Evolutionary conservation across 768 basidiomycete genomes (phyloP).

Genomic region (Xerocomus potaroensis): DNA sequence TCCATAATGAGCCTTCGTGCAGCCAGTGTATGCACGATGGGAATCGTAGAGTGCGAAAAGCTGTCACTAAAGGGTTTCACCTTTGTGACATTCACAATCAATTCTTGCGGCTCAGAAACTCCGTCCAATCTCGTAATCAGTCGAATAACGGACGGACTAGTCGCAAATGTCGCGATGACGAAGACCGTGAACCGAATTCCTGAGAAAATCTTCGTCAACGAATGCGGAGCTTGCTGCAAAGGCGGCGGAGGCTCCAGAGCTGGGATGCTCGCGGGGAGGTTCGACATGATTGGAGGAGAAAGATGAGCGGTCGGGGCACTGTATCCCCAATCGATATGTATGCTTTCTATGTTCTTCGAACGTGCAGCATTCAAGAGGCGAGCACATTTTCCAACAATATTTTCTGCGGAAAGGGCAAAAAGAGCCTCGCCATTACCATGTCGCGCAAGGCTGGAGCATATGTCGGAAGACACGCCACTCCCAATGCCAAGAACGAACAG

Average conservation of each 20-base stretch:
- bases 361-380: conserved; percentile 49
- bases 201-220: conserved; percentile 30
- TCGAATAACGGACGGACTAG: conserved; percentile 25
- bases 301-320: not conserved
- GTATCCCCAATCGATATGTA: conserved; percentile 48
- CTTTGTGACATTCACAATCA: conserved; percentile 18
- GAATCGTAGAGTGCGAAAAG: conserved; percentile 14
- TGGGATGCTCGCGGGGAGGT: conserved; percentile 7
- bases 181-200: conserved; percentile 34
- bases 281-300: conserved; percentile 14
- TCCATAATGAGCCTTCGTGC: conserved; percentile 54
- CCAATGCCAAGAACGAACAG: conserved; percentile 62
- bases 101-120: conserved; percentile 10
- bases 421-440: conserved; percentile 49
- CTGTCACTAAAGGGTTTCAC: conserved; percentile 25
- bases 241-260: conserved; percentile 34
- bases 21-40: conserved; percentile 49
- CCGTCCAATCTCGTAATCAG: conserved; percentile 29
- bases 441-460: conserved; percentile 51
- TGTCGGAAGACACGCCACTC: conserved; percentile 40
- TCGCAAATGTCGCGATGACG: conserved; percentile 24
- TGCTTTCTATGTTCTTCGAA: conserved; percentile 41
- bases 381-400: conserved; percentile 46
- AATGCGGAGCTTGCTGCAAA: conserved; percentile 33
- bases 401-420: conserved; percentile 42